Base-by-base conservation (phyloP, 1,284 basidiomycete species). In the Schizopora paradoxa region DNA sequence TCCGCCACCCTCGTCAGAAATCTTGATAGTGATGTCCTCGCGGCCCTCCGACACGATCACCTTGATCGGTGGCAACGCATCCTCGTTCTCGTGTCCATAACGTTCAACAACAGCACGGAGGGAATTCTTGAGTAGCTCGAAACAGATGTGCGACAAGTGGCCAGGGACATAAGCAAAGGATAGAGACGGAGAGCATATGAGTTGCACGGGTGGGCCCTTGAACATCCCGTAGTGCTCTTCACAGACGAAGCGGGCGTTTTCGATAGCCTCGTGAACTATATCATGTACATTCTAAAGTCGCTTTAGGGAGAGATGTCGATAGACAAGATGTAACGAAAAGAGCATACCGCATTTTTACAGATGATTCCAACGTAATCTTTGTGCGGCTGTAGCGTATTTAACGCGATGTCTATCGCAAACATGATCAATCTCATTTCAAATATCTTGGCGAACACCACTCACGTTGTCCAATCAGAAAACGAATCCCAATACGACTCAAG, bases 121-220 rank as follows among this genome's bases (percentile, higher is more conserved):
- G 18, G 93, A 97, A 72, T 99, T 99, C 66, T 99, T 99, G 53
- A 99, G 76, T n/a, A 99, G 78, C 66, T 99, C 96, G 62, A 99
- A 99, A 56, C 89, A 81, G 68, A 99, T 98, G 66, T 99, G 95
- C 1, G 91, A 89, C 45, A 93, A 68, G 63, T 99, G 95, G 8
- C 92, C 94, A 0, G 95, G 96, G 45, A 99, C 92, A 66, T 99
- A 99, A 58, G 94, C 79, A 68, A 99, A 99, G 25, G 78, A 79
- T 51, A 99, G 78, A 61, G 91, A 72, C 43, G 78, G 70, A 0
- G 93, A 92, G 64, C 95, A 99, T 56, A 98, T 91, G 47, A 99
- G 86, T 62, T 99, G 92, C 6, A 99, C 93, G 1, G 92, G 91
- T 0, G 96, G 95, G 0, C 90, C 92, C 56, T 87, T 91, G 80